Percentiles rank a stretch among this genome's conserved stretches.
Evolutionary conservation across 306 rosid genomes (phyloP).

Genomic region (Carpinus viminea): DNA sequence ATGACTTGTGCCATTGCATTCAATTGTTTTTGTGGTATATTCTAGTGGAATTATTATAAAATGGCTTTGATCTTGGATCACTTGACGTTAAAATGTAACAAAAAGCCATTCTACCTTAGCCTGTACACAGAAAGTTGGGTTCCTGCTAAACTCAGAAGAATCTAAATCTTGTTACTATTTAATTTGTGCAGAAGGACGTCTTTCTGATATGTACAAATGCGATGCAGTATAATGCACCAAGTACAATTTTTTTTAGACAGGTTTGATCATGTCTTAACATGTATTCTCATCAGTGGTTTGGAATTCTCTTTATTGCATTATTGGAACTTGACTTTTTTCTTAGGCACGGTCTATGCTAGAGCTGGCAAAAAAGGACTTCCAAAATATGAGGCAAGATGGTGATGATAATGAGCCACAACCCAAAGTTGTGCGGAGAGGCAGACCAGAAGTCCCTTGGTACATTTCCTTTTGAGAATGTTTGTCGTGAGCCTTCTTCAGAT

Average conservation of each 20-base stretch:
- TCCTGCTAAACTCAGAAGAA: constrained; percentile 8
- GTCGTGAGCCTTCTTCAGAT: constrained; percentile 58
- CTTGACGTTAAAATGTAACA: neutral
- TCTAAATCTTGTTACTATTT: constrained; percentile 26
- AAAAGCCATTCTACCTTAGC: neutral
- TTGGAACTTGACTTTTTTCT: constrained; percentile 17
- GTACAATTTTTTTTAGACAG: constrained; percentile 87
- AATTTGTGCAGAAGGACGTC: constrained; percentile 75
- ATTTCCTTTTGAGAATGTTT: constrained; percentile 47
- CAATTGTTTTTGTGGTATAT: neutral
- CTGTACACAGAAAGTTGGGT: neutral
- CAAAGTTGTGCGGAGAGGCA: constrained; percentile 78
- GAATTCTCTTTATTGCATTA: constrained; percentile 15
- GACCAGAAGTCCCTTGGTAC: constrained; percentile 63
- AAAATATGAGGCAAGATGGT: constrained; percentile 81
- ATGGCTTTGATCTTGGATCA: neutral
- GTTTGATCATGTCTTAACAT: constrained; percentile 42
- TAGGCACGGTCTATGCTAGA: constrained; percentile 93
- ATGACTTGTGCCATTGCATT: neutral
- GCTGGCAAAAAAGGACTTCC: constrained; percentile 82
- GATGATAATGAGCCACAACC: constrained; percentile 66
- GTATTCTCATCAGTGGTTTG: neutral
- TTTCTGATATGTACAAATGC: constrained; percentile 89
- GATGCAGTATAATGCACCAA: constrained; percentile 80
- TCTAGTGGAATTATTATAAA: neutral